These are phyloP conservation scores for Thraustochytrium striatum DNA, from an alignment of 352 stramenopile species.

Conservation along the genomic window DNA sequence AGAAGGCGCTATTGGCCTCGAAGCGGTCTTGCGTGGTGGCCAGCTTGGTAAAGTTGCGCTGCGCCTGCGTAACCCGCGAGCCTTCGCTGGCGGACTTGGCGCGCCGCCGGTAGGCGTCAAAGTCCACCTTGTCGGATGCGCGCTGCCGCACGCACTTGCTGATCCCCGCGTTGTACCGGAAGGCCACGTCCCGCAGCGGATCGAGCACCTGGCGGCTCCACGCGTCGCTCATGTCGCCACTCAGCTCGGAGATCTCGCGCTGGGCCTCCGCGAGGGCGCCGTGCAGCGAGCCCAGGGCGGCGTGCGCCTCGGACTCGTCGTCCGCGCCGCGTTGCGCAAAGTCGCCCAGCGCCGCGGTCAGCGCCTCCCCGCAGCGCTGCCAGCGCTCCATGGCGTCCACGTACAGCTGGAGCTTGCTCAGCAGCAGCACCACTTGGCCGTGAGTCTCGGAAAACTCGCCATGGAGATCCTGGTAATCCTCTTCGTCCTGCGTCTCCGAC, in stretches of 20 bases:
- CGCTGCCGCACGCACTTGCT: constrained; percentile 6
- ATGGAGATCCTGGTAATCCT: constrained; percentile 31
- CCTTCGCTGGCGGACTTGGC: constrained; percentile 12
- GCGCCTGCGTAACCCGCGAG: neutral
- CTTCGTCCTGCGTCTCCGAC: constrained; percentile 1
- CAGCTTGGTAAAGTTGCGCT: constrained; percentile 37
- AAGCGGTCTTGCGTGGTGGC: constrained; percentile 6
- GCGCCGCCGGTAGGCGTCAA: constrained; percentile 32
- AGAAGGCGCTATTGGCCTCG: constrained; percentile 22
- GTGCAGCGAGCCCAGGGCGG: neutral
- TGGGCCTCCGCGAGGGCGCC: neutral
- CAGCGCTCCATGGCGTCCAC: constrained; percentile 26
- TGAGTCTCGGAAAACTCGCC: constrained; percentile 22
- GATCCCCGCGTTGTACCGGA: neutral
- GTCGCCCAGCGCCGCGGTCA: neutral
- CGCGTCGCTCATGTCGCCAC: constrained; percentile 1
- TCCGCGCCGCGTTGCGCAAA: neutral
- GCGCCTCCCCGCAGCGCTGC: constrained; percentile 28
- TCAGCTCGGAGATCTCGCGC: neutral
- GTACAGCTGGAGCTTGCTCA: constrained; percentile 45
- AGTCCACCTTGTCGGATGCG: constrained; percentile 34
- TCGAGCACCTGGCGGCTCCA: constrained; percentile 23
- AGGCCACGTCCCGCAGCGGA: constrained; percentile 24
- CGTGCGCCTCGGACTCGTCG: neutral
- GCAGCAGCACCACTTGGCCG: neutral